phyloP scores from a whole-genome alignment of 73 alveolate genomes.

The Paramecium primaurelia region DNA sequence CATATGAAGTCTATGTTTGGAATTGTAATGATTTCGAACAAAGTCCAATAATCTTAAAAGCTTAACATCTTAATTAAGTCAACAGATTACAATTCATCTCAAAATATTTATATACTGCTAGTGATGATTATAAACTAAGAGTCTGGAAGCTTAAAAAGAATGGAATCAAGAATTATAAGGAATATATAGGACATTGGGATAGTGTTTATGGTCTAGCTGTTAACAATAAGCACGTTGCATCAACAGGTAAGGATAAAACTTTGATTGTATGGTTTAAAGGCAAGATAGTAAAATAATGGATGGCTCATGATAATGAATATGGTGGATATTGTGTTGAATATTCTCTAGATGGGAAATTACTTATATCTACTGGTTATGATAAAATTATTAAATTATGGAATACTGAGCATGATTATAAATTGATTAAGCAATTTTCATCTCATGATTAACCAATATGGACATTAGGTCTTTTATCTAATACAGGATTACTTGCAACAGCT shows the following conservation, averaged over 20 bases:
- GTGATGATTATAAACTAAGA: background rate
- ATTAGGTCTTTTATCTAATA: constrained; percentile 80
- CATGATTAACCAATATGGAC: background rate
- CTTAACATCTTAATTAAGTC: background rate
- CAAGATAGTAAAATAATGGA: background rate
- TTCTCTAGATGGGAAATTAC: background rate
- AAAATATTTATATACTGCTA: background rate
- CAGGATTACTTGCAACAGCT: constrained; percentile 89
- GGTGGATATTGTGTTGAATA: background rate
- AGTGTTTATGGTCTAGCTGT: background rate
- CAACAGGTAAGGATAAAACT: background rate
- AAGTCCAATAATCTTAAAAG: background rate
- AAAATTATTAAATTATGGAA: background rate
- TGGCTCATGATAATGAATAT: background rate
- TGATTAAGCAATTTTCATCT: background rate
- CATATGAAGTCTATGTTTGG: background rate
- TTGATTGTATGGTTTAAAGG: background rate
- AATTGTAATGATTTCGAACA: background rate
- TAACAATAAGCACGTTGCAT: background rate
- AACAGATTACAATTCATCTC: background rate
- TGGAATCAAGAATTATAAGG: background rate
- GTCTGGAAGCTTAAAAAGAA: background rate
- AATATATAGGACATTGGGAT: constrained; percentile 3
- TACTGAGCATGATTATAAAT: background rate
- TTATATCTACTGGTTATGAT: background rate